phyloP scores from a whole-genome alignment of 2,329 filamentous ascomycete species.

The Pseudogymnoascus verrucosus region DNA sequence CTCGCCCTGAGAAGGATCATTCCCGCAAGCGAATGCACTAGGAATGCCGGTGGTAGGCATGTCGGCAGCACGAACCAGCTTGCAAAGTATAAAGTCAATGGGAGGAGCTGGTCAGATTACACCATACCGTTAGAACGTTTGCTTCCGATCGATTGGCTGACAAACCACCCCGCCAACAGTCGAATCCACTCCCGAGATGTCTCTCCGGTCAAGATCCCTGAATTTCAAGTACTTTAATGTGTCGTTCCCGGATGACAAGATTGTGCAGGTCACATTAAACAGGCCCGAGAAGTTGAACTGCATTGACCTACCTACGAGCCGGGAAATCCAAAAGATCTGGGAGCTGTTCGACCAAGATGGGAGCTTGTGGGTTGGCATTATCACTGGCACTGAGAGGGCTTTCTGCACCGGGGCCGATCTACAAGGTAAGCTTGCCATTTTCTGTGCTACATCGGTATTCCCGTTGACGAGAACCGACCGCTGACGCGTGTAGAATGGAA shows the following conservation, averaged over 20 bases:
- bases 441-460: conserved; percentile 28
- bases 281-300: conserved; percentile 50
- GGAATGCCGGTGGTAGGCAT: not conserved
- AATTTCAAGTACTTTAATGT: conserved; percentile 23
- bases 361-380: conserved; percentile 49
- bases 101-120: conserved; percentile 1
- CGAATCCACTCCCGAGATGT: not conserved
- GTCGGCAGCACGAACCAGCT: not conserved
- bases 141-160: not conserved
- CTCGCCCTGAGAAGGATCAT: not conserved
- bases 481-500: conserved; percentile 42
- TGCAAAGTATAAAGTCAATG: conserved; percentile 8
- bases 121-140: not conserved
- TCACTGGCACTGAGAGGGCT: conserved; percentile 53
- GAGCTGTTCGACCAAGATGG: conserved; percentile 54
- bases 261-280: conserved; percentile 52
- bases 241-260: conserved; percentile 43
- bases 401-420: conserved; percentile 62
- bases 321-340: conserved; percentile 40
- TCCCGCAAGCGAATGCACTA: conserved; percentile 1
- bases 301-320: conserved; percentile 30
- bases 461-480: conserved; percentile 15
- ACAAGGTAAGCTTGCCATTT: conserved; percentile 41
- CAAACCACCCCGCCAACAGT: not conserved
- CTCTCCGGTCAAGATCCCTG: conserved; percentile 7